Conservation (phyloP, 1,139 yeast species). For the Scheffersomyces parashehatae region DNA sequence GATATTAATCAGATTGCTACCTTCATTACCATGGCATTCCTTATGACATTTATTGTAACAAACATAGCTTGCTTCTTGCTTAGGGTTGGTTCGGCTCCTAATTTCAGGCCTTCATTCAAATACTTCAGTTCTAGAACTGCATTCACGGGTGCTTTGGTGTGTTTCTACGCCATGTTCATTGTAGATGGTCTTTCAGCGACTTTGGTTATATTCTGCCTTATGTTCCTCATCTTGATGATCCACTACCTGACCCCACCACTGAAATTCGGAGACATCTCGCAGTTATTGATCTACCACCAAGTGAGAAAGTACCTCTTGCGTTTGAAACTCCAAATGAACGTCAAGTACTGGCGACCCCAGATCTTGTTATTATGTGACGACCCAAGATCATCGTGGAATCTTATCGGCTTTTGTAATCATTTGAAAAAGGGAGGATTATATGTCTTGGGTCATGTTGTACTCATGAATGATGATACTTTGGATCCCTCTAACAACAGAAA, state of each 20-base stretch:
- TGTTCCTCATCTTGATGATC: conserved; percentile 68
- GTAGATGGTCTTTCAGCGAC: conserved; percentile 92
- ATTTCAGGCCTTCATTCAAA: conserved; percentile 90
- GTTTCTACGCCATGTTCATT: conserved; percentile 84
- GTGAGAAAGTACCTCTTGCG: conserved; percentile 85
- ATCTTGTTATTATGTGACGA: conserved; percentile 83
- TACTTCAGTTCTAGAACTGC: conserved; percentile 87
- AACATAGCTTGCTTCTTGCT: conserved; percentile 89
- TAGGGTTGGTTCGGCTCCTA: conserved; percentile 90
- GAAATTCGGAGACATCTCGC: conserved; percentile 97
- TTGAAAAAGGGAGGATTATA: conserved; percentile 93
- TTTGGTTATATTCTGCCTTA: conserved; percentile 64
- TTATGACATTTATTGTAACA: conserved; percentile 93
- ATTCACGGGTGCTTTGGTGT: conserved; percentile 64
- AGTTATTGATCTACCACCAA: conserved; percentile 89
- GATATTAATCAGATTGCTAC: conserved; percentile 94
- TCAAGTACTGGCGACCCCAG: conserved; percentile 97
- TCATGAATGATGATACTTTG: conserved; percentile 49
- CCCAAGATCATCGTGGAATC: conserved; percentile 87
- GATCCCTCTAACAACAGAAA: conserved; percentile 11
- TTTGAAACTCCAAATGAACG: conserved; percentile 81
- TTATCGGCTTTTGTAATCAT: conserved; percentile 92
- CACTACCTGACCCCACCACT: conserved; percentile 93
- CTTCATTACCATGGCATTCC: conserved; percentile 92
- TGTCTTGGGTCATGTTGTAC: conserved; percentile 85